A percentile compares a stretch with the other conserved stretches of the same genome.
Conservation (phyloP, 2,329 filamentous ascomycete species). For the Neonectria sp. region DNA sequence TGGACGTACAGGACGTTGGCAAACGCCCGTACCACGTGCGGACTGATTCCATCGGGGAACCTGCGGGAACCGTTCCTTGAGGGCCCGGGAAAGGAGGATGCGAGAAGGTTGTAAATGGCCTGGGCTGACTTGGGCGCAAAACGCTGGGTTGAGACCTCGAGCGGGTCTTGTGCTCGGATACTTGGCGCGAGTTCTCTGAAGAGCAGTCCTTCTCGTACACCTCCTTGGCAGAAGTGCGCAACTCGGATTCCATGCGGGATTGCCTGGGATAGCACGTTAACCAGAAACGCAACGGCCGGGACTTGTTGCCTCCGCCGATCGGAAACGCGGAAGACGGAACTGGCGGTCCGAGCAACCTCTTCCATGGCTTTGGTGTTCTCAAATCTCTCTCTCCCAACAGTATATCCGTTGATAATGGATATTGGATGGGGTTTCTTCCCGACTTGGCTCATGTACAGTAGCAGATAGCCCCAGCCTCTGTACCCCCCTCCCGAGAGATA, state of each 20-base stretch:
- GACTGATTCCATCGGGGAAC: constrained; percentile 28
- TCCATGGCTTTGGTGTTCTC: constrained; percentile 35
- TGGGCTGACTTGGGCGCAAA: constrained; percentile 29
- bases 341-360: constrained; percentile 32
- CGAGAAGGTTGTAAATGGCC: constrained; percentile 16
- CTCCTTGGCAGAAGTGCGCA: constrained; percentile 34
- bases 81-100: constrained; percentile 20
- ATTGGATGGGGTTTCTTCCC: constrained; percentile 23
- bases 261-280: constrained; percentile 28
- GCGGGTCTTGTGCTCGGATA: constrained; percentile 29
- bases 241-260: constrained; percentile 31
- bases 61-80: constrained; percentile 20
- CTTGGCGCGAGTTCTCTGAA: constrained; percentile 29
- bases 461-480: constrained; percentile 33
- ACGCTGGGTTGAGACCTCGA: constrained; percentile 29
- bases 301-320: constrained; percentile 32
- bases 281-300: constrained; percentile 29
- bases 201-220: constrained; percentile 30
- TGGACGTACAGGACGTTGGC: constrained; percentile 32
- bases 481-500: constrained; percentile 33
- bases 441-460: constrained; percentile 31
- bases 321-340: constrained; percentile 32
- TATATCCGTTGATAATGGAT: constrained; percentile 33
- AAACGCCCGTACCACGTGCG: constrained; percentile 23
- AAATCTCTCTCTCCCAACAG: constrained; percentile 23